A percentile compares a stretch with the other conserved stretches of the same genome.
Conservation (phyloP, 768 basidiomycete species). For the Boletus pseudopeckii region DNA sequence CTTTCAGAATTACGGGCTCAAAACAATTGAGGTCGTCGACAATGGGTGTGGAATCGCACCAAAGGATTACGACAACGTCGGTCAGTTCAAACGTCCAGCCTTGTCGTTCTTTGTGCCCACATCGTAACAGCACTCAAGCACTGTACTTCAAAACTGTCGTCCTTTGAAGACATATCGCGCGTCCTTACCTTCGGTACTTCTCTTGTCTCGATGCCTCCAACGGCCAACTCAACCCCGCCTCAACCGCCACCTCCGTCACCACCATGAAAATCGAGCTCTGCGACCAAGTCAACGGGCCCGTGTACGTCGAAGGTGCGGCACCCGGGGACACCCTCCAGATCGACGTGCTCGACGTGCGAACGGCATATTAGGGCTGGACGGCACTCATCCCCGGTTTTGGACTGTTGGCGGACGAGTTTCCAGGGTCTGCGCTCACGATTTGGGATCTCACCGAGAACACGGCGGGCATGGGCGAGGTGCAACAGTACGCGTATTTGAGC, state of each 20-base stretch:
- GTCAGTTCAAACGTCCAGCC: constrained; percentile 40
- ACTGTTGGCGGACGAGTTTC: constrained; percentile 52
- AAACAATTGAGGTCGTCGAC: constrained; percentile 83
- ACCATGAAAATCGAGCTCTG: constrained; percentile 45
- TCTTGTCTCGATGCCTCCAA: constrained; percentile 65
- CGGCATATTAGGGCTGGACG: constrained; percentile 64
- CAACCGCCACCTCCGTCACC: constrained; percentile 35
- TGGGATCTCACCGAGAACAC: constrained; percentile 42
- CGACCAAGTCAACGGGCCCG: constrained; percentile 60
- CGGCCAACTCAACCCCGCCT: constrained; percentile 49
- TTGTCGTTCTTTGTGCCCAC: not conserved
- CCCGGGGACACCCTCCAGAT: constrained; percentile 60
- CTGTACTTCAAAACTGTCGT: constrained; percentile 86
- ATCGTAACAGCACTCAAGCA: constrained; percentile 73
- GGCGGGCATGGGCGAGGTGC: constrained; percentile 18
- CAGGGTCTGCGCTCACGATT: constrained; percentile 49
- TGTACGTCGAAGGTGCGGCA: constrained; percentile 48
- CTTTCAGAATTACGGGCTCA: constrained; percentile 84
- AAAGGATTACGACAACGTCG: constrained; percentile 73
- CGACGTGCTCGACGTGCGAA: constrained; percentile 50
- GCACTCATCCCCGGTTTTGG: constrained; percentile 59
- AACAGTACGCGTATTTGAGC: constrained; percentile 47
- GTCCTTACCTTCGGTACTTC: constrained; percentile 79
- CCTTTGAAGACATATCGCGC: constrained; percentile 66
- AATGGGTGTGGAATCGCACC: constrained; percentile 86